Percentiles rank a stretch among this genome's conserved stretches.
These are phyloP conservation scores for Aspergillus fumigatiaffinis DNA, from an alignment of 2,329 filamentous ascomycete genomes.

Conservation along the genomic window DNA sequence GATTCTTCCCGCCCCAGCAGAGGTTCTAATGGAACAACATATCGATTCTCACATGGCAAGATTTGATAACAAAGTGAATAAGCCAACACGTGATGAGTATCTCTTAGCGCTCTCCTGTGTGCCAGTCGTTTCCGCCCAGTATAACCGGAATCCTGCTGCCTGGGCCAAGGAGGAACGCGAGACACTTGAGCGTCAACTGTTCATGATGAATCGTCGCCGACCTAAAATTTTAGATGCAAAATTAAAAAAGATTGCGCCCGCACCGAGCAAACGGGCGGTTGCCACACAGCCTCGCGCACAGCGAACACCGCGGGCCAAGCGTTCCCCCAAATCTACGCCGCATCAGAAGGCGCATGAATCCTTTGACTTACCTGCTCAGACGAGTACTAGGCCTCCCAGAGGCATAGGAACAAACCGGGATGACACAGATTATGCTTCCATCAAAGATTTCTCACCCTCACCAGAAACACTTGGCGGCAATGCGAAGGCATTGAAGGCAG, in stretches of 20 bases:
- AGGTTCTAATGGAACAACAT: conserved; percentile 40
- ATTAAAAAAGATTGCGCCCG: conserved; percentile 40
- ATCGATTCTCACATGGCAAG: conserved; percentile 41
- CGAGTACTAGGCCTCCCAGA: conserved; percentile 42
- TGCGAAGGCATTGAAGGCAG: conserved; percentile 70
- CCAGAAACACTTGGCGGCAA: conserved; percentile 61
- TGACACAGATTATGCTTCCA: conserved; percentile 72
- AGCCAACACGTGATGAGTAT: conserved; percentile 44
- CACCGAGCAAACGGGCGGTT: conserved; percentile 29
- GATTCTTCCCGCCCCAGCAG: conserved; percentile 29
- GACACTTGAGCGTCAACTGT: conserved; percentile 39
- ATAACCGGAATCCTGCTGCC: conserved; percentile 43
- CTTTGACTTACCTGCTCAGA: conserved; percentile 32
- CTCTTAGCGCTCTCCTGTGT: conserved; percentile 42
- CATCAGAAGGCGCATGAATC: conserved; percentile 36
- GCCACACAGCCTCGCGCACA: conserved; percentile 26
- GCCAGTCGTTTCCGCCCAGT: conserved; percentile 38
- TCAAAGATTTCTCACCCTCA: conserved; percentile 71
- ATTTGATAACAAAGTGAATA: conserved; percentile 40
- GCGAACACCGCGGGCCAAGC: conserved; percentile 32
- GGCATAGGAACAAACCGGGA: conserved; percentile 63
- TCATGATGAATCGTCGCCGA: conserved; percentile 38
- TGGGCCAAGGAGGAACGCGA: conserved; percentile 42
- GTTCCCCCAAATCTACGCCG: conserved; percentile 40
- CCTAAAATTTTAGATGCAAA: conserved; percentile 26